These are phyloP conservation scores for Globisporangium spiculum DNA, from an alignment of 352 stramenopile species.

Conservation along the genomic window DNA sequence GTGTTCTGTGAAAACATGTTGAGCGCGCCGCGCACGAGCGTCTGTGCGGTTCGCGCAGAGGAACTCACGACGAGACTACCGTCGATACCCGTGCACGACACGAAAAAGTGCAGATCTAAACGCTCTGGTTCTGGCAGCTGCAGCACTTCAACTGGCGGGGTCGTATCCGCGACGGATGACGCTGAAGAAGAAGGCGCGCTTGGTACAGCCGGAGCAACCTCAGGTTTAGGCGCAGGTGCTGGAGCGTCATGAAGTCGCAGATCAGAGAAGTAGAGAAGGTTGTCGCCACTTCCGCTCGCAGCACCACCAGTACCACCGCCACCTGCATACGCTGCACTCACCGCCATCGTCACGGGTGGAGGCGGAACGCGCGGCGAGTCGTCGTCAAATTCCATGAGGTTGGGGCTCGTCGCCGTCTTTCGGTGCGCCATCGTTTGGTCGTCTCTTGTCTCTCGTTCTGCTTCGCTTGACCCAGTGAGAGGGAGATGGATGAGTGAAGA, in stretches of 20 bases:
- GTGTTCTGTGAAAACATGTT: slow-evolving; percentile 58
- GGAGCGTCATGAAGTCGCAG: slow-evolving; percentile 13
- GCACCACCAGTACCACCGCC: neutral
- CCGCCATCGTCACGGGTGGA: slow-evolving; percentile 2
- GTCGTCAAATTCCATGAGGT: slow-evolving; percentile 50
- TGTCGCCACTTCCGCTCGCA: neutral
- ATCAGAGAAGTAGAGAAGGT: slow-evolving; percentile 15
- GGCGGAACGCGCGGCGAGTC: slow-evolving; percentile 20
- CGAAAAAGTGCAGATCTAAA: slow-evolving; percentile 62
- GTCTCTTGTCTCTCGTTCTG: neutral
- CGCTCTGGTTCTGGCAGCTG: slow-evolving; percentile 14
- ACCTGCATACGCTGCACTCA: slow-evolving; percentile 9
- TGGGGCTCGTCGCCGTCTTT: slow-evolving; percentile 27
- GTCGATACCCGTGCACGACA: slow-evolving; percentile 62
- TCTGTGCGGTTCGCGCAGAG: slow-evolving; percentile 59
- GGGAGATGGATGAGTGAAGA: neutral
- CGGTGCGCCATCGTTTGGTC: slow-evolving; percentile 11
- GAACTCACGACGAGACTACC: slow-evolving; percentile 44
- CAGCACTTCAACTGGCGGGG: neutral
- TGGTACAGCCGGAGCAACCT: neutral
- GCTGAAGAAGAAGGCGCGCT: neutral
- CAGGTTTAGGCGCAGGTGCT: neutral
- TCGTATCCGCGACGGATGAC: no score
- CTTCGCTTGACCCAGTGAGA: neutral
- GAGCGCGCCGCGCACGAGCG: slow-evolving; percentile 66